phyloP scores from a whole-genome alignment of 164 flowering plant species.

The Dillenia suffruticosa region DNA sequence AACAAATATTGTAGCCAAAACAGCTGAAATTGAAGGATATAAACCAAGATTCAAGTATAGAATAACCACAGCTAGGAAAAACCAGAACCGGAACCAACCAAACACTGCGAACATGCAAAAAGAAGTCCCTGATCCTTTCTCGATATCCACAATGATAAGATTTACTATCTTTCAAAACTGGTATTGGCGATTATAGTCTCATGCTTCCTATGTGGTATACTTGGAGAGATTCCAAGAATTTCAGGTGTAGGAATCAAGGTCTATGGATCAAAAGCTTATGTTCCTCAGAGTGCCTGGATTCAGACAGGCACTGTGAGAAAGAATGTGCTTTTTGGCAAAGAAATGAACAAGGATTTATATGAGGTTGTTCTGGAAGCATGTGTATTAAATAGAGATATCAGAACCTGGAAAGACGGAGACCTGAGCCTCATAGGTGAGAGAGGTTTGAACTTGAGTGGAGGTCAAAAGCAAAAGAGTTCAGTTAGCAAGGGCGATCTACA shows the following conservation, averaged over 20 bases:
- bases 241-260: conserved; percentile 51
- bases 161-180: conserved; percentile 40
- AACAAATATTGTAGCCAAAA: conserved; percentile 49
- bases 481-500: conserved; percentile 72
- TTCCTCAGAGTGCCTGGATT: conserved; percentile 84
- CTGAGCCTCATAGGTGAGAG: conserved; percentile 64
- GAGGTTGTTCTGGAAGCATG: conserved; percentile 60
- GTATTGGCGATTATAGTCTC: conserved; percentile 14
- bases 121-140: conserved; percentile 77
- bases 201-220: conserved; percentile 65
- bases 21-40: conserved; percentile 62
- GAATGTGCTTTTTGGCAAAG: conserved; percentile 75
- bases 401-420: conserved; percentile 65
- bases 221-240: conserved; percentile 66
- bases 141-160: conserved; percentile 69
- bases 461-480: conserved; percentile 85
- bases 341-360: conserved; percentile 44
- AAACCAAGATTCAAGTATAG: conserved; percentile 62
- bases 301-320: conserved; percentile 78
- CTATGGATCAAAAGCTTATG: conserved; percentile 70
- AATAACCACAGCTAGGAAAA: conserved; percentile 53
- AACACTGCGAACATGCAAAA: conserved; percentile 59
- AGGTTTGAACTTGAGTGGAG: conserved; percentile 82
- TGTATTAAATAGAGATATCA: conserved; percentile 62
- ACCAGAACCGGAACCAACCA: conserved; percentile 88